Conservation (phyloP, 208 protist species). For the Jaenimonas drosophilae region DNA sequence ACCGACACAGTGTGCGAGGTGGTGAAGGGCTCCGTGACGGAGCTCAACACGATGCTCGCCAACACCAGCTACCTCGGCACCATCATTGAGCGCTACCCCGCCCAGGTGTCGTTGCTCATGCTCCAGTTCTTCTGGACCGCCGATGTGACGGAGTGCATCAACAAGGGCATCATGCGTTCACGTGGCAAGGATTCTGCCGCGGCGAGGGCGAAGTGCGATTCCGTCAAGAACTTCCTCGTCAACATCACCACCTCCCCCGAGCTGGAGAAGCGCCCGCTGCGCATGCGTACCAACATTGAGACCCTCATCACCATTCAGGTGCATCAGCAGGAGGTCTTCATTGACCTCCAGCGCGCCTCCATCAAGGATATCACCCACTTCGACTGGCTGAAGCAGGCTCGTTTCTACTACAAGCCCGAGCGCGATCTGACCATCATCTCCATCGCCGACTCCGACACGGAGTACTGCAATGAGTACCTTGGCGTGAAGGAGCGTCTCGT, state of each 20-base stretch:
- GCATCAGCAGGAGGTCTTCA: conserved; percentile 93
- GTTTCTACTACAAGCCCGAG: conserved; percentile 91
- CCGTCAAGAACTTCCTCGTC: conserved; percentile 88
- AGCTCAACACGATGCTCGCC: conserved; percentile 76
- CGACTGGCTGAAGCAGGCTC: conserved; percentile 92
- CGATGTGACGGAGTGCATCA: conserved; percentile 91
- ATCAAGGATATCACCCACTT: conserved; percentile 90
- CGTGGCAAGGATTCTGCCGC: conserved; percentile 63
- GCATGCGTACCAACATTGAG: conserved; percentile 93
- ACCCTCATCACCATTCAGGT: conserved; percentile 95
- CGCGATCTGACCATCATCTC: conserved; percentile 87
- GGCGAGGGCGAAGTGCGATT: conserved; percentile 75
- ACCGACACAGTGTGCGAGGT: conserved; percentile 85
- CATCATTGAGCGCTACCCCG: conserved; percentile 92
- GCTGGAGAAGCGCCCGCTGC: conserved; percentile 72
- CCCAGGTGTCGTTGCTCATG: conserved; percentile 93
- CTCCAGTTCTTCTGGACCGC: conserved; percentile 96
- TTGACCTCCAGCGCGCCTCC: conserved; percentile 78
- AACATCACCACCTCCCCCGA: conserved; percentile 87
- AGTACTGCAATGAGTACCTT: conserved; percentile 95
- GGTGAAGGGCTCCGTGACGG: conserved; percentile 82
- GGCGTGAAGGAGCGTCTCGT: conserved; percentile 93
- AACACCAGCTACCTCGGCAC: conserved; percentile 83
- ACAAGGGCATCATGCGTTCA: conserved; percentile 70
- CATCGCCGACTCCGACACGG: conserved; percentile 90